Percentiles rank a stretch among this genome's conserved stretches.
Evolutionary conservation across 2,329 filamentous ascomycete species (phyloP).

Genomic region (Lachnellula hyalina): DNA sequence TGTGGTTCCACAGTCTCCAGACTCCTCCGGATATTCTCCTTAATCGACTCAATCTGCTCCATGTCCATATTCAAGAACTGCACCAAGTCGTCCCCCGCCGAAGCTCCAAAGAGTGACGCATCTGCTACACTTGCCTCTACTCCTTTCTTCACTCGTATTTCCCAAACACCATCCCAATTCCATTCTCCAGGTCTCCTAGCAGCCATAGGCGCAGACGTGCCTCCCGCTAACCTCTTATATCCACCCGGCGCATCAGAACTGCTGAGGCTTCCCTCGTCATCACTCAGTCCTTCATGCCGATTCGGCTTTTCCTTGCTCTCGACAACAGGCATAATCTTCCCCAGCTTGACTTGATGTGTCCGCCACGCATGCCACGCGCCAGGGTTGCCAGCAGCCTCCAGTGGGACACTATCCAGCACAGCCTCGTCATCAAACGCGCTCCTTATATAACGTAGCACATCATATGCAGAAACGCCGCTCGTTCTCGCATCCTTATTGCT

Average conservation of each 20-base stretch:
- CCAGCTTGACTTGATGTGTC: conserved; percentile 54
- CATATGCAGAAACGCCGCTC: conserved; percentile 46
- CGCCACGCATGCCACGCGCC: conserved; percentile 95
- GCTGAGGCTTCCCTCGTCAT: conserved; percentile 9
- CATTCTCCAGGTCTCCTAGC: conserved; percentile 68
- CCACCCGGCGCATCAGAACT: conserved; percentile 10
- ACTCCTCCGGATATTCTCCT: conserved; percentile 49
- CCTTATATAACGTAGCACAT: conserved; percentile 74
- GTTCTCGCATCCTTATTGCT: conserved; percentile 8
- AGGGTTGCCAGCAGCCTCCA: conserved; percentile 80
- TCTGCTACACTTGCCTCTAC: conserved; percentile 75
- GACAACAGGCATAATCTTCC: conserved; percentile 33
- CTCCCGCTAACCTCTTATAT: conserved; percentile 17
- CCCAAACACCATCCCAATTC: conserved; percentile 99
- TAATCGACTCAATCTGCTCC: conserved; percentile 51
- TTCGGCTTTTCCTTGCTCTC: conserved; percentile 6
- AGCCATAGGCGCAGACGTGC: conserved; percentile 12
- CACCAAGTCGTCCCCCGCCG: conserved; percentile 64
- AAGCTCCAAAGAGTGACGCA: conserved; percentile 67
- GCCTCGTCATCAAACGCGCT: conserved; percentile 73
- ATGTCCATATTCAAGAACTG: conserved; percentile 62
- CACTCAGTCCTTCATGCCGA: conserved; percentile 14
- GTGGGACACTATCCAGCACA: conserved; percentile 71
- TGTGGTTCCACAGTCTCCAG: conserved; percentile 35
- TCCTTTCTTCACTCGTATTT: conserved; percentile 76